Conservation (phyloP, 345 rosid genomes). For the Balakata baccata region DNA sequence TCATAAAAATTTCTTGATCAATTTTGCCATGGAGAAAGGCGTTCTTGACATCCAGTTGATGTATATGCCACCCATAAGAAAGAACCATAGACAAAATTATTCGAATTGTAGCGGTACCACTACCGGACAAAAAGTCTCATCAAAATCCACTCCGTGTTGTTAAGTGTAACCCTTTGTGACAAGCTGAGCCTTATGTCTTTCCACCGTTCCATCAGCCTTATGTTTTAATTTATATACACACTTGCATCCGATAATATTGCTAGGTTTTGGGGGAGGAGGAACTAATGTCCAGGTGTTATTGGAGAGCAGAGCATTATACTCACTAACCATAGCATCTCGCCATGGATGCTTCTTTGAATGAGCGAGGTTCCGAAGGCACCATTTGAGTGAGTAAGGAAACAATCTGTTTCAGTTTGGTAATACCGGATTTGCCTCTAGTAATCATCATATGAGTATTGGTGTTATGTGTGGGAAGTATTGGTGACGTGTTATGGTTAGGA, state of each 20-base stretch:
- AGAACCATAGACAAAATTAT: too few species aligned
- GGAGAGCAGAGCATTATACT: not conserved
- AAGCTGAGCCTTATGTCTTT: not conserved
- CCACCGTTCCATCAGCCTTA: not conserved
- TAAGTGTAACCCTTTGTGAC: not conserved
- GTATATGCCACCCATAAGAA: not conserved
- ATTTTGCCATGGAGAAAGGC: not conserved
- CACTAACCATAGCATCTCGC: not conserved
- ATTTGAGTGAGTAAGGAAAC: not conserved
- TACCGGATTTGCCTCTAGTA: not conserved
- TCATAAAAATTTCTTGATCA: too few species aligned
- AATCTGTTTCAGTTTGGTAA: not conserved
- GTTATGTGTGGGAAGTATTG: not conserved
- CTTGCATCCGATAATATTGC: not conserved
- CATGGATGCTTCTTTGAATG: not conserved
- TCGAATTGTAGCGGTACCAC: not conserved
- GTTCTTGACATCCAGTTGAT: not conserved
- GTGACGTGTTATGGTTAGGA: too few species aligned
- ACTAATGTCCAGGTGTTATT: not conserved
- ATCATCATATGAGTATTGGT: not conserved
- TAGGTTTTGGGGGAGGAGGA: not conserved
- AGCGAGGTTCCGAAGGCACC: not conserved
- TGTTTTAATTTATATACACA: not conserved
- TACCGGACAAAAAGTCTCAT: not conserved
- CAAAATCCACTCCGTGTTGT: not conserved